Evolutionary conservation across 2,329 filamentous ascomycete species (phyloP).

Genomic region (Chrysosporium queenslandicum): DNA sequence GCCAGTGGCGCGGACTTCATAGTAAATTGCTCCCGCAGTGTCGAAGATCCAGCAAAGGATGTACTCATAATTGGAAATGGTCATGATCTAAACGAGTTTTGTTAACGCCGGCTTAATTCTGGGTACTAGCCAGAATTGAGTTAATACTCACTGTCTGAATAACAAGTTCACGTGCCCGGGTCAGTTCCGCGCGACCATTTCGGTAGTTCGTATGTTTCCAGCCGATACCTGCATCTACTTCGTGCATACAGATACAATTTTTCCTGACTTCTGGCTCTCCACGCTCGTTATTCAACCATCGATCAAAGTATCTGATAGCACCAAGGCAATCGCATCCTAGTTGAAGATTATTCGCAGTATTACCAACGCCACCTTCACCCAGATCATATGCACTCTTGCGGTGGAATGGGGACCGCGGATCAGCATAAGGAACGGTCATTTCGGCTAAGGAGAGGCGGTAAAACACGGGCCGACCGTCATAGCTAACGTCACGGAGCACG

Average conservation of each 20-base stretch:
- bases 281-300: constrained; percentile 27
- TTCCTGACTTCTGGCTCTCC: constrained; percentile 32
- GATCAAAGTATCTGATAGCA: constrained; percentile 37
- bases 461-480: constrained; percentile 33
- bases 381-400: constrained; percentile 40
- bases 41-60: constrained; percentile 37
- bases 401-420: constrained; percentile 33
- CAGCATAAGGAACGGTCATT: constrained; percentile 40
- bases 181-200: constrained; percentile 26
- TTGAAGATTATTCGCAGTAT: constrained; percentile 36
- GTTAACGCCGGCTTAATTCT: constrained; percentile 16
- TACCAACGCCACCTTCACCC: constrained; percentile 36
- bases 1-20: constrained; percentile 36
- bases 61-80: constrained; percentile 37
- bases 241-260: constrained; percentile 38
- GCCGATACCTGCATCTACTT: constrained; percentile 31
- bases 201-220: constrained; percentile 37
- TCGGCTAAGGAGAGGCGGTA: constrained; percentile 36
- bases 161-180: constrained; percentile 28
- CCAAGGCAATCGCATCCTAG: constrained; percentile 40
- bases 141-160: constrained; percentile 22
- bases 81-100: constrained; percentile 22
- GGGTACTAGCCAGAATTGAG: background rate
- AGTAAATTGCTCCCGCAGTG: constrained; percentile 33
- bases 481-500: constrained; percentile 35